A percentile compares a stretch with the other conserved stretches of the same genome.
phyloP scores from a whole-genome alignment of 305 asterid species.

The Coffea humblotiana region DNA sequence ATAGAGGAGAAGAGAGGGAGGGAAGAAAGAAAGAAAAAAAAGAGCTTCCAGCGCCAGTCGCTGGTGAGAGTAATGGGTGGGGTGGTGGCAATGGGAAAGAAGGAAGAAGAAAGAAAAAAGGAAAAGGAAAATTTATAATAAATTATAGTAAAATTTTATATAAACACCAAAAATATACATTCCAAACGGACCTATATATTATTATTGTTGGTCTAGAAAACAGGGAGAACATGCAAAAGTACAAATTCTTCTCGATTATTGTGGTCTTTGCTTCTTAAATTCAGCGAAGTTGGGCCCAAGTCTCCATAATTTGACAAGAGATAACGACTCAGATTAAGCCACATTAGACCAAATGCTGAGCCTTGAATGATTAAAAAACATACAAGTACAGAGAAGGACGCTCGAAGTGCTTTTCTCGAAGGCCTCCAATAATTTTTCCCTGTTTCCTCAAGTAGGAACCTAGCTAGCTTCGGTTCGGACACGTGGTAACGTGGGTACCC shows the following conservation, averaged over 20 bases:
- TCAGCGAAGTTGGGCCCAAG: constrained; percentile 7
- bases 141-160: too few relatives aligned
- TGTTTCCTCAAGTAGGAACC: constrained; percentile 15
- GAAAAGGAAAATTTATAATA: too few relatives aligned
- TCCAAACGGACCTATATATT: too few relatives aligned
- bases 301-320: constrained; percentile 8
- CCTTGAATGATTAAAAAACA: neutral
- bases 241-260: constrained; percentile 14
- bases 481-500: constrained; percentile 8
- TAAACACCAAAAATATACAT: too few relatives aligned
- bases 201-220: neutral
- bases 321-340: constrained; percentile 9
- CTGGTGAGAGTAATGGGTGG: too few relatives aligned
- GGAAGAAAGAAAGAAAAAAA: too few relatives aligned
- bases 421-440: neutral
- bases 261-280: constrained; percentile 10
- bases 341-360: neutral
- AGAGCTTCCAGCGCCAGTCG: too few relatives aligned
- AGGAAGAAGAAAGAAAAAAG: too few relatives aligned
- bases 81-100: too few relatives aligned
- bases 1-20: too few relatives aligned
- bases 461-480: neutral
- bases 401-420: neutral
- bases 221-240: neutral
- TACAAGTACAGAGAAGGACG: neutral